Evolutionary conservation across 2,329 filamentous ascomycete genomes (phyloP).

Genomic region (Colletotrichum brevisporum): DNA sequence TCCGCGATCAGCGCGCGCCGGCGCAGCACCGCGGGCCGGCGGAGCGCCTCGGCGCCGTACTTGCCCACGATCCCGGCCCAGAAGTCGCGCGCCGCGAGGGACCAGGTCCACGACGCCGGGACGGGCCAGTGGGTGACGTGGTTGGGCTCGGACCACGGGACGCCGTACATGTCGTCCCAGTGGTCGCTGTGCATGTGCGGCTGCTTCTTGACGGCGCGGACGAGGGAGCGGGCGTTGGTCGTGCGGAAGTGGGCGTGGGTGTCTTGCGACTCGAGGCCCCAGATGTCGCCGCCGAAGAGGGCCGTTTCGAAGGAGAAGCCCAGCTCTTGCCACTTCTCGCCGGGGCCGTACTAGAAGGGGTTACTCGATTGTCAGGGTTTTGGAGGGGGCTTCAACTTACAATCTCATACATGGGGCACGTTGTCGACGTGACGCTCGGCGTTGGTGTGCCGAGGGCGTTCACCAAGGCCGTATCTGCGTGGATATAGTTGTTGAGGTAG

Average conservation of each 20-base stretch:
- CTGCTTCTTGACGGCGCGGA: too few relatives aligned
- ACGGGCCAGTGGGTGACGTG: neutral
- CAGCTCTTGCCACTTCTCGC: neutral
- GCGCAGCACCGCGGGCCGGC: neutral
- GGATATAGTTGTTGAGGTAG: neutral
- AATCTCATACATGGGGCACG: neutral
- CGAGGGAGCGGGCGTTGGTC: neutral
- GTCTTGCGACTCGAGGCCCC: neutral
- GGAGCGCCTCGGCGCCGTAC: slow-evolving; percentile 18
- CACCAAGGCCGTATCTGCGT: neutral
- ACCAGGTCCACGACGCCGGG: slow-evolving; percentile 1
- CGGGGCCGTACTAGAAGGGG: slow-evolving; percentile 1
- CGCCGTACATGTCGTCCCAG: neutral
- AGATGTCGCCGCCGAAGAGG: neutral
- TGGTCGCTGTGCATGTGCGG: neutral
- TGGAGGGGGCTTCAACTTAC: neutral
- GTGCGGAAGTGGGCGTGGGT: neutral
- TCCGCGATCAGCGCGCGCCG: neutral
- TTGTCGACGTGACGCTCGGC: too few relatives aligned
- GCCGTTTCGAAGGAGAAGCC: slow-evolving; percentile 13
- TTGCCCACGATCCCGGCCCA: slow-evolving; percentile 17
- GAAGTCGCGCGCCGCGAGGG: slow-evolving; percentile 21
- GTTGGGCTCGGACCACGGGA: neutral
- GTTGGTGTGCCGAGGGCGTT: neutral
- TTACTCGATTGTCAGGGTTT: neutral